Base-by-base conservation (phyloP, 495 filamentous ascomycete genomes). In the Paragyromitra xinjiangensis region DNA sequence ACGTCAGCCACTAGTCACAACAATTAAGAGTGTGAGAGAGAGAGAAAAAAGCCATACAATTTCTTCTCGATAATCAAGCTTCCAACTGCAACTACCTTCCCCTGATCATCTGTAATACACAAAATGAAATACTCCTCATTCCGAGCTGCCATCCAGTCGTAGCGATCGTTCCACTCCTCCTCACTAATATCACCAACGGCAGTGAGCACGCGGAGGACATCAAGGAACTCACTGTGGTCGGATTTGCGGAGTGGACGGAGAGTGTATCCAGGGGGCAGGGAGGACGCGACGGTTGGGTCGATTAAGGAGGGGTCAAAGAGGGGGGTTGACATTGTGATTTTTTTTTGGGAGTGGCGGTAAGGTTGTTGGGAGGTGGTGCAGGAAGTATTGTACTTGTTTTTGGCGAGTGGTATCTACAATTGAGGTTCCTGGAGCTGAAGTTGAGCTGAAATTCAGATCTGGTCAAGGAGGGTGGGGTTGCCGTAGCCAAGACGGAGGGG, bases 191-290 rank as follows among this genome's bases (percentile, higher is more conserved):
- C 94, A 69, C 96, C 96, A 29, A 99, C 96, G 45, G 91, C 93
- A 3, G 95, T 98, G 78, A 99, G 86, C 37, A 97, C 94, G 12
- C 93, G 90, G 64, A 99, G 88, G 69, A 94, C 93, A 83, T 97
- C 94, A 58, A 98, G 90, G 84, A 97, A 97, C 69, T 91, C 91
- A 3, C 86, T 85, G 86, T 91, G 97, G 86, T 99, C 95, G 81
- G 86, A 87, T 78, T 89, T 88, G 77, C 90, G 90, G 67, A 97
- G 85, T 0, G 96, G 91, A 6, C 95, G 94, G 79, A 96, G 88
- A 22, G 86, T 89, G 87, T 98, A 98, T 80, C 90, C 89, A 75
- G 89, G 85, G 39, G 95, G 95, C 0, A 98, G 90, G 26, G 86
- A 84, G 42, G 91, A 85, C 69, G 89, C 84, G 64, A 97, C 92